phyloP scores from a whole-genome alignment of 768 basidiomycete species.

The Suillus occidentalis region DNA sequence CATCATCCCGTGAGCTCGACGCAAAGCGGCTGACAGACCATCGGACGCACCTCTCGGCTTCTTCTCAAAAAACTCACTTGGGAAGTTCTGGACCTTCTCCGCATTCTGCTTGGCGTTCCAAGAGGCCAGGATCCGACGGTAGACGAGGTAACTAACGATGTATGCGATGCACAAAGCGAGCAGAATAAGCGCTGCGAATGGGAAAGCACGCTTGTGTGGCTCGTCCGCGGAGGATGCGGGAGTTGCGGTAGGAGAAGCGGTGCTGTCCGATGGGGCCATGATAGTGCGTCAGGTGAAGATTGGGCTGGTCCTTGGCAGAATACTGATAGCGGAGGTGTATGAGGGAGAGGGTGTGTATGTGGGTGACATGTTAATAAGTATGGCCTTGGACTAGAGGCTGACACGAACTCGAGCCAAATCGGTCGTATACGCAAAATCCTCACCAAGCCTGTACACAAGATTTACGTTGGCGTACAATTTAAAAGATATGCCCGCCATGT shows the following conservation, averaged over 20 bases:
- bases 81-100: constrained; percentile 17
- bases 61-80: constrained; percentile 18
- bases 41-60: constrained; percentile 28
- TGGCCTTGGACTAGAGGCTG: not conserved
- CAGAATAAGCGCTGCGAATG: constrained; percentile 21
- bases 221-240: constrained; percentile 7
- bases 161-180: constrained; percentile 28
- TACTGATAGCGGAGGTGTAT: not conserved
- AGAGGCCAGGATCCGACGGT: constrained; percentile 20
- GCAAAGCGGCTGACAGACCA: not conserved
- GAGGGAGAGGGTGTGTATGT: not conserved
- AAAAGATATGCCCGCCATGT: too few species aligned
- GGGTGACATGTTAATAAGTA: not conserved
- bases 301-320: not conserved
- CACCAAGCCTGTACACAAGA: not conserved
- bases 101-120: constrained; percentile 17
- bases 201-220: constrained; percentile 17
- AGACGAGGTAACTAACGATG: constrained; percentile 27
- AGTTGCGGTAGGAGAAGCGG: not conserved
- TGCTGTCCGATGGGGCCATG: not conserved
- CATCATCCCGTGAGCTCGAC: not conserved
- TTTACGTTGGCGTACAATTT: too few species aligned
- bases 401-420: not conserved
- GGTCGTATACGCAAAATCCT: not conserved
- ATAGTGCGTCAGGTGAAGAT: not conserved